Evolutionary conservation across 768 basidiomycete species (phyloP), one percentile per base, ranked within the genome.

Genomic region (Bullera alba): DNA sequence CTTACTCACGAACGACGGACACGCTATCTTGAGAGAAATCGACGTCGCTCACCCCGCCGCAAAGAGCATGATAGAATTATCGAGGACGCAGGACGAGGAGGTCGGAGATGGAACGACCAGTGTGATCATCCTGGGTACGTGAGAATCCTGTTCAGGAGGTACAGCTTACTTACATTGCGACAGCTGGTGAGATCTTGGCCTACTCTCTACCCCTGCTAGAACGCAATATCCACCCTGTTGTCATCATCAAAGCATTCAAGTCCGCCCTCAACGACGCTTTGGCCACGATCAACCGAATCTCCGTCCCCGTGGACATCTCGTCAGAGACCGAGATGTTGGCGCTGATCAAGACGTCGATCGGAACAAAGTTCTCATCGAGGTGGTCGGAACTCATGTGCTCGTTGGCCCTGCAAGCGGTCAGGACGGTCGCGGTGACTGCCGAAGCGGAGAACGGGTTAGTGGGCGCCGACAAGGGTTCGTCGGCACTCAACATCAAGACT

Each of bases 41-140:
- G 95, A 99, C 61, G 95, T 99, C 26, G 91, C 92, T 2, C 95
- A 99, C 64, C 95, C 93, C 2, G 95, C 95, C 23, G 93, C 95
- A 22, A 99, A 97, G 77, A 95, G 92, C 61, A 97, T 99, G 93
- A 95, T 99, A 57, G 95, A 99, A 75, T 82, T 97, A 10, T 89
- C 88, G 62, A 76, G 95, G 69, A 97, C 95, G 1, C 95, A 97
- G 73, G 95, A 97, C 63, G 95, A 97, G 75, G 95, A 97, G 68
- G 95, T 95, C 58, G 95, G 93, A 41, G 95, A 96, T 73, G 95
- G 93, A 51, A 99, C 95, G 21, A 99, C 93, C 12, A 90, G 87
- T 65, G 93, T 97, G 42, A 95, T 99, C 75, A 95, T 97, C 65
- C 80, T 97, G 15, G 92, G 92, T 92, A 39, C n/a, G 32, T 34